Evolutionary conservation across 176 grass and related monocot genomes (phyloP), one percentile per base, ranked within the genome.

Genomic region (Typha latifolia): DNA sequence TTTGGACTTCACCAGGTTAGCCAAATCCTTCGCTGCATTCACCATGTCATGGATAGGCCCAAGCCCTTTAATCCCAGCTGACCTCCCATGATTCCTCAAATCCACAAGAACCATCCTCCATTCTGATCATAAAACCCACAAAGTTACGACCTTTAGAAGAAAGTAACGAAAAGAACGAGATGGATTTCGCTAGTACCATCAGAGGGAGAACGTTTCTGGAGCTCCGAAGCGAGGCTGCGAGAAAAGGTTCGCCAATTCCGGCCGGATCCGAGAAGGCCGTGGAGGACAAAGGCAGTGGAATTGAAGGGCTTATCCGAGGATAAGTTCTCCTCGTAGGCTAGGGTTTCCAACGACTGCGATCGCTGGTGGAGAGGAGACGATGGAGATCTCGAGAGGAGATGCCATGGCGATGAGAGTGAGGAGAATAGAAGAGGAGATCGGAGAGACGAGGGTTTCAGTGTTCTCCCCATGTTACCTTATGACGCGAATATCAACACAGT

Each of bases 71-170:
- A 93, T 75, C 79, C 66, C 77, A 34, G 83, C 78, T 11, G 89
- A 99, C 52, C 77, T 80, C 3, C 89, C 94, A 70, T 99, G 94
- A 72, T 90, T 99, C 72, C 94, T 93, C 79, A 93, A 69, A 74
- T 99, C 89, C 62, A 93, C 77, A 32, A 99, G 85, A 76, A 99
- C 76, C 84, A 87, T 87, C 53, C 81, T 90, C 94, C 94, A 99
- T 62, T 81, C 94, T 93, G 69, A 64, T 70, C 63, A 77, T 68
- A 22, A n/a, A 26, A 76, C 20, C 26, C 31, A 66, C 34, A 59
- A 13, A 61, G 23, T 49, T 31, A 55, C 37, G 37, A 43, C 9
- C 37, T 43, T 51, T 15, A 21, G 2, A 56, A 43, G 8, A 32
- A 15, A 43, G 0, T 2, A 15, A 70, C 5, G 14, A 57, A 21